Base-by-base conservation (phyloP, 2,329 filamentous ascomycete species). In the Dichotomopilus funicola region DNA sequence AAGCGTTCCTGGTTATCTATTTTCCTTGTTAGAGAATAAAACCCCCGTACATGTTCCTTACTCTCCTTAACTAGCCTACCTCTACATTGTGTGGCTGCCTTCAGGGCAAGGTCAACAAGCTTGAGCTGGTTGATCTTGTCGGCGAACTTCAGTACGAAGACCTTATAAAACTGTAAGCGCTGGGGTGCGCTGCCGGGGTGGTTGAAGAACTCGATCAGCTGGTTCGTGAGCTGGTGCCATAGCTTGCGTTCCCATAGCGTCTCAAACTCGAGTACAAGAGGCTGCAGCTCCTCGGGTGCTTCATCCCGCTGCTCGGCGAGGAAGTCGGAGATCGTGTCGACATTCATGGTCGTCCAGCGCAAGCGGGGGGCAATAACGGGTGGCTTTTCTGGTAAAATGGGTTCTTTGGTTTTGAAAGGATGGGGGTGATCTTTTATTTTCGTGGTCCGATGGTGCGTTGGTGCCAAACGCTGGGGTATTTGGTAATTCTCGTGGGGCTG, bases 81-180 rank as follows among this genome's bases (percentile, higher is more conserved):
- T 77, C 81, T 80, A 73, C 88, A 95, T 76, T 95, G 86, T 66
- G 86, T 84, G 52, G 91, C 90, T 46, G 94, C 89, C 73, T 88
- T 89, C 69, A 97, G 76, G 12, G 91, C 94, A 63, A 99, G 77
- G 63, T 89, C 87, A 63, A 99, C 94, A 64, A 97, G 86, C 80
- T 96, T 96, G 61, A 99, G 80, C 77, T 97, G 92, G 76, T 97
- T 99, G 79, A 99, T 96, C 80, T 95, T 96, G 71, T 96, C 91
- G 63, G 91, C 90, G 70, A 99, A 99, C 73, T 88, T 94, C 71
- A 92, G 83, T 72, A 99, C 88, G 77, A 99, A 99, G 66, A 85
- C 85, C 75, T 94, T 90, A 80, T 94, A 99, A 73, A 99, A 87
- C 58, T 85, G 78, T 75, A 99, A 82, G 68, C 92, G 87, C 75